Evolutionary conservation across 345 rosid genomes (phyloP).

Genomic region (Eucalyptus sideroxylon): DNA sequence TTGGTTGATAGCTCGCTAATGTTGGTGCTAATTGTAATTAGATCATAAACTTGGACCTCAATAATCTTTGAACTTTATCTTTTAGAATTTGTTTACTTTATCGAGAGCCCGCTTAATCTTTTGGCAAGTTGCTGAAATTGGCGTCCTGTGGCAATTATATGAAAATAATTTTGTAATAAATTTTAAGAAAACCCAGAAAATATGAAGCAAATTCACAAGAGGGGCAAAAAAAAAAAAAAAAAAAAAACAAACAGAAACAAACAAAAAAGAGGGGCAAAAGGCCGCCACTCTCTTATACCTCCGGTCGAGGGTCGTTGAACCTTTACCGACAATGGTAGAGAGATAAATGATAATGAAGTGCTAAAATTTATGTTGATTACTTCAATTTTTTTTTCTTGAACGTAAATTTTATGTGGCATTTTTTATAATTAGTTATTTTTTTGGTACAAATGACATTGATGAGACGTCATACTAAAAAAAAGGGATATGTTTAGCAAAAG

Average conservation of each 20-base stretch:
- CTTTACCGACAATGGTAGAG: neutral
- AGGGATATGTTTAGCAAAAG: no score
- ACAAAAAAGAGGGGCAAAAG: neutral
- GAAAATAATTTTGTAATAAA: neutral
- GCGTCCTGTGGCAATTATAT: neutral
- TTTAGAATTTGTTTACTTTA: neutral
- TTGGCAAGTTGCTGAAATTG: neutral
- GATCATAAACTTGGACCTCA: neutral
- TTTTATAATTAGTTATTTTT: neutral
- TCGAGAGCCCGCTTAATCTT: neutral
- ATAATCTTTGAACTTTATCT: neutral
- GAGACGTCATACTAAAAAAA: neutral
- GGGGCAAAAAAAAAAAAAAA: neutral
- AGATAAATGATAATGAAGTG: neutral
- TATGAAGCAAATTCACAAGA: neutral
- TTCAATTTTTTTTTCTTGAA: no score
- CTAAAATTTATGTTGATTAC: neutral
- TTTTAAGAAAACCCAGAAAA: neutral
- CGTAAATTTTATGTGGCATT: neutral
- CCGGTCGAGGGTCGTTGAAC: neutral
- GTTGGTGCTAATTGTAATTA: neutral
- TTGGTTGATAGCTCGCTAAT: neutral
- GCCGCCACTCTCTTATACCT: neutral
- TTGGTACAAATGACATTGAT: neutral
- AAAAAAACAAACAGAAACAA: no score